These are phyloP conservation scores for Trichoderma erinaceum DNA, from an alignment of 495 filamentous ascomycete species.

Conservation along the genomic window DNA sequence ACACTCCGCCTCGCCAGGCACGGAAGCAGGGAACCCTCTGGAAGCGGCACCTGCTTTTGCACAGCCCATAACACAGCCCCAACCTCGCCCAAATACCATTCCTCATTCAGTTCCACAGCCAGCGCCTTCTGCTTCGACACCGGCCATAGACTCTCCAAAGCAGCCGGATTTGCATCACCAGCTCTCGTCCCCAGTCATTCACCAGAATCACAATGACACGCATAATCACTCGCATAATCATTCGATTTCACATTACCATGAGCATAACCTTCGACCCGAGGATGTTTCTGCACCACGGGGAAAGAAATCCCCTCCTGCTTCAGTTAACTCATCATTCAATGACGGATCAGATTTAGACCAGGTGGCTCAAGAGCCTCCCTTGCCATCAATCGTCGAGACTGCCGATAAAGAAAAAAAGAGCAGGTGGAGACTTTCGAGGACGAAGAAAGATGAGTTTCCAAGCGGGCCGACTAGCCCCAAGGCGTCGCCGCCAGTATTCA, in stretches of 20 bases:
- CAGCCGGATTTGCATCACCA: slow-evolving; percentile 5
- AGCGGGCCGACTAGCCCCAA: slow-evolving; percentile 20
- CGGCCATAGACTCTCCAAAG: background rate
- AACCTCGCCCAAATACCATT: background rate
- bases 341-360: slow-evolving; percentile 73
- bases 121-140: background rate
- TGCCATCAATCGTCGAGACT: slow-evolving; percentile 25
- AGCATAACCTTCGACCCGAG: slow-evolving; percentile 31
- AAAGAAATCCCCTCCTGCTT: slow-evolving; percentile 60
- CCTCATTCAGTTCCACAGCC: slow-evolving; percentile 6
- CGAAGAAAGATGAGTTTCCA: slow-evolving; percentile 41
- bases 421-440: slow-evolving; percentile 70
- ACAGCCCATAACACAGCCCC: slow-evolving; percentile 4
- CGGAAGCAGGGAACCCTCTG: slow-evolving; percentile 33
- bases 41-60: slow-evolving; percentile 21
- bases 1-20: slow-evolving; percentile 30
- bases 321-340: slow-evolving; percentile 68
- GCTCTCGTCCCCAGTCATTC: background rate
- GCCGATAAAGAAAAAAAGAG: slow-evolving; percentile 52
- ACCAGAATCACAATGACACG: background rate
- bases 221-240: background rate
- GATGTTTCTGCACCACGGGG: slow-evolving; percentile 45
- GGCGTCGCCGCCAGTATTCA: slow-evolving; percentile 41
- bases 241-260: background rate
- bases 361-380: slow-evolving; percentile 44